Evolutionary conservation across 2,329 filamentous ascomycete species (phyloP).

Genomic region (Penicillium sp.): DNA sequence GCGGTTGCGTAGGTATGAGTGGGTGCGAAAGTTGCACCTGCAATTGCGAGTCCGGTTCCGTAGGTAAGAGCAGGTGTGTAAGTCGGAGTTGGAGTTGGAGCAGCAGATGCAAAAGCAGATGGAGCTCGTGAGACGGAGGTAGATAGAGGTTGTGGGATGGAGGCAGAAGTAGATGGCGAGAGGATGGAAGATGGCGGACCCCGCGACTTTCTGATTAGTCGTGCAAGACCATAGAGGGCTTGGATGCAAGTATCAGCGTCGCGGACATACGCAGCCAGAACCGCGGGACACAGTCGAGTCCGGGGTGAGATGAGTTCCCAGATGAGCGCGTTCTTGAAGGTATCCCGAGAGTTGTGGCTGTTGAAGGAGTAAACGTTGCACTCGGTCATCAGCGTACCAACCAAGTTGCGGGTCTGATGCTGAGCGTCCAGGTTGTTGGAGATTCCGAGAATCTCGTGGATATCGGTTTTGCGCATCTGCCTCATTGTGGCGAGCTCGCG

Average conservation of each 20-base stretch:
- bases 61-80: neutral
- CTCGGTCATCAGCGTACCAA: neutral
- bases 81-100: neutral
- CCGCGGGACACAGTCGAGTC: neutral
- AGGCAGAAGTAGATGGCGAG: too few species aligned
- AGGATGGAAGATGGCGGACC: neutral
- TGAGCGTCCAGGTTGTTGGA: neutral
- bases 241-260: neutral
- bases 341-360: neutral
- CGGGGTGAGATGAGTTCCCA: neutral
- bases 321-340: neutral
- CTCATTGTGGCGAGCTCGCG: neutral
- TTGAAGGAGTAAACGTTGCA: neutral
- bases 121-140: neutral
- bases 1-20: too few species aligned
- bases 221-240: neutral
- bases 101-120: neutral
- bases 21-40: too few species aligned
- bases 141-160: too few species aligned
- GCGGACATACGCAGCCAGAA: neutral
- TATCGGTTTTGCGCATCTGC: neutral
- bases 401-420: neutral
- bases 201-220: neutral
- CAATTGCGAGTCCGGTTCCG: too few species aligned
- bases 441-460: neutral